These are phyloP conservation scores for Cytospora piceicola DNA, from an alignment of 2,329 filamentous ascomycete species.

Conservation along the genomic window DNA sequence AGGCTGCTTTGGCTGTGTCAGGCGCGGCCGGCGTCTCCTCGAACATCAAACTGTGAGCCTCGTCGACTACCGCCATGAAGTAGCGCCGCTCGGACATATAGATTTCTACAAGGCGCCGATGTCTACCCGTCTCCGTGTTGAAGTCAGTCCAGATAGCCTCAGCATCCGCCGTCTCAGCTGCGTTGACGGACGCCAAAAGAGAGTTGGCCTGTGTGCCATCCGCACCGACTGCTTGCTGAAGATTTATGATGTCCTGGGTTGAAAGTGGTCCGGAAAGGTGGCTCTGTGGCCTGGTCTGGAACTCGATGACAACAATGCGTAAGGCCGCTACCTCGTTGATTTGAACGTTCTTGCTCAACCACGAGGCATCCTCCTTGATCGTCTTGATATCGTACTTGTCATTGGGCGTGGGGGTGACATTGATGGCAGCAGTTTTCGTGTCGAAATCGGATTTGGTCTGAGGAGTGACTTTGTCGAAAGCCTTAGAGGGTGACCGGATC, in stretches of 20 bases:
- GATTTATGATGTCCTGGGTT: constrained; percentile 75
- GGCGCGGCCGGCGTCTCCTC: constrained; percentile 39
- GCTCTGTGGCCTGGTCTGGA: constrained; percentile 76
- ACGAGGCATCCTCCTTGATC: constrained; percentile 83
- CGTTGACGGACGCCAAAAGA: constrained; percentile 58
- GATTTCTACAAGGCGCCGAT: constrained; percentile 68
- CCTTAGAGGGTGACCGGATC: constrained; percentile 69
- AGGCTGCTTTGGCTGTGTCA: constrained; percentile 29
- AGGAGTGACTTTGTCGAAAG: constrained; percentile 66
- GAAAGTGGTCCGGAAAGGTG: constrained; percentile 75
- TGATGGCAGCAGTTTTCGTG: constrained; percentile 83
- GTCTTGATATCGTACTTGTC: constrained; percentile 73
- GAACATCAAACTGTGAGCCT: constrained; percentile 55
- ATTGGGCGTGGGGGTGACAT: constrained; percentile 71
- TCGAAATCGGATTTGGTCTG: constrained; percentile 75
- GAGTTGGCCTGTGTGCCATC: constrained; percentile 62
- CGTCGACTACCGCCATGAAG: constrained; percentile 67
- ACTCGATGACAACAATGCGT: constrained; percentile 79
- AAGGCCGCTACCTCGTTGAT: constrained; percentile 84
- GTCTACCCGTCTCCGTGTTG: constrained; percentile 64
- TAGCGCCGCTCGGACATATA: constrained; percentile 74
- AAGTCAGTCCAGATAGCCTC: constrained; percentile 63
- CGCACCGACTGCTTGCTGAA: constrained; percentile 73
- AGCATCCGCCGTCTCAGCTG: constrained; percentile 52
- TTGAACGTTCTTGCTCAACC: constrained; percentile 77